These are phyloP conservation scores for Nicotiana paniculata DNA, from an alignment of 257 asterid genomes.

Conservation along the genomic window DNA sequence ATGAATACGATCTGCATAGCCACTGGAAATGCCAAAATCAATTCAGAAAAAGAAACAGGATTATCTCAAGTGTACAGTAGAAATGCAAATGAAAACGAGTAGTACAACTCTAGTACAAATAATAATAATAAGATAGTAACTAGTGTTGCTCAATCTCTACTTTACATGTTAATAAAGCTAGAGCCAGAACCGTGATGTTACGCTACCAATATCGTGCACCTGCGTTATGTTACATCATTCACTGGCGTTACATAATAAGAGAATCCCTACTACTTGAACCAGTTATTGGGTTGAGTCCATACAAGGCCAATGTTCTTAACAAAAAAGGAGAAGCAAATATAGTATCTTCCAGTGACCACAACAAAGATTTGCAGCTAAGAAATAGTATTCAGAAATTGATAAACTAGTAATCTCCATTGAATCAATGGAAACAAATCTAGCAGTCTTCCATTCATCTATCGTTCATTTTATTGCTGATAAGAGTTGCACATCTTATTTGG, in stretches of 20 bases:
- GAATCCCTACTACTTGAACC: not conserved
- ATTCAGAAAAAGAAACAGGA: not conserved
- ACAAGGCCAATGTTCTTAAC: not conserved
- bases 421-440: not conserved
- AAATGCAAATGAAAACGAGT: not conserved
- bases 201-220: not conserved
- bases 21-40: slow-evolving; percentile 53
- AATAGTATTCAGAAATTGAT: not conserved
- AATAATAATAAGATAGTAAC: not conserved
- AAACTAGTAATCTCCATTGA: not conserved
- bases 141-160: not conserved
- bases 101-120: not conserved
- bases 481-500: not conserved
- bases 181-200: not conserved
- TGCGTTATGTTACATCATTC: not conserved
- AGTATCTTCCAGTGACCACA: not conserved
- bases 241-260: not conserved
- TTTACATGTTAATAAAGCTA: not conserved
- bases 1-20: slow-evolving; percentile 97
- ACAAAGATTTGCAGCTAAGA: not conserved
- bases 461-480: not conserved
- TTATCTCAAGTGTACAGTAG: not conserved
- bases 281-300: not conserved
- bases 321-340: slow-evolving; percentile 1
- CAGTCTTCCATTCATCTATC: not conserved